These are phyloP conservation scores for Geranium rotundifolium DNA, from an alignment of 345 rosid genomes.

Conservation along the genomic window DNA sequence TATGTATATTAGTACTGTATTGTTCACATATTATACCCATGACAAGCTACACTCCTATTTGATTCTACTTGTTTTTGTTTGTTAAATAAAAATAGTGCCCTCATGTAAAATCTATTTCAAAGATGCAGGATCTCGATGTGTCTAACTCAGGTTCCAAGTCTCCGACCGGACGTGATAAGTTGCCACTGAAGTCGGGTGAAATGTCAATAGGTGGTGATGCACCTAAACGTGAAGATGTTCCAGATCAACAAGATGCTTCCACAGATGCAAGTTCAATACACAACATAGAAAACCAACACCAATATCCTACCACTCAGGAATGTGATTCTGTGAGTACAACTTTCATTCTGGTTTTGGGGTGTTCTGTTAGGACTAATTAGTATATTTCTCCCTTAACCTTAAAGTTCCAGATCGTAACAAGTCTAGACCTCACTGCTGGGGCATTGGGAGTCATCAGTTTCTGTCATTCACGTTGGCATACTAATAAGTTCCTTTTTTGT, in stretches of 20 bases:
- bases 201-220: slow-evolving; percentile 17
- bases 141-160: slow-evolving; percentile 25
- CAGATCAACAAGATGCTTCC: slow-evolving; percentile 12
- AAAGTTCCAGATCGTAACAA: not conserved
- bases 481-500: not conserved
- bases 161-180: slow-evolving; percentile 23
- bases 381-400: not conserved
- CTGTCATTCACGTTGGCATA: not conserved
- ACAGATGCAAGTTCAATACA: slow-evolving; percentile 21
- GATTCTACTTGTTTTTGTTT: not conserved
- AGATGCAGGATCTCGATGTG: slow-evolving; percentile 37
- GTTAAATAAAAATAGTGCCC: not conserved
- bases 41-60: not conserved
- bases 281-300: slow-evolving; percentile 17
- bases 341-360: slow-evolving; percentile 2
- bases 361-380: not conserved
- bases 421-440: not conserved
- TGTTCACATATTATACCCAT: not conserved
- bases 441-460: not conserved
- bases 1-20: not conserved
- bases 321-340: slow-evolving; percentile 60
- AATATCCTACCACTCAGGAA: slow-evolving; percentile 37
- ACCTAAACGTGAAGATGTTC: slow-evolving; percentile 16
- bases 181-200: slow-evolving; percentile 22
- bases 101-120: not conserved